These are phyloP conservation scores for Cladosporium sp. DNA, from an alignment of 2,329 filamentous ascomycete species.

Conservation along the genomic window DNA sequence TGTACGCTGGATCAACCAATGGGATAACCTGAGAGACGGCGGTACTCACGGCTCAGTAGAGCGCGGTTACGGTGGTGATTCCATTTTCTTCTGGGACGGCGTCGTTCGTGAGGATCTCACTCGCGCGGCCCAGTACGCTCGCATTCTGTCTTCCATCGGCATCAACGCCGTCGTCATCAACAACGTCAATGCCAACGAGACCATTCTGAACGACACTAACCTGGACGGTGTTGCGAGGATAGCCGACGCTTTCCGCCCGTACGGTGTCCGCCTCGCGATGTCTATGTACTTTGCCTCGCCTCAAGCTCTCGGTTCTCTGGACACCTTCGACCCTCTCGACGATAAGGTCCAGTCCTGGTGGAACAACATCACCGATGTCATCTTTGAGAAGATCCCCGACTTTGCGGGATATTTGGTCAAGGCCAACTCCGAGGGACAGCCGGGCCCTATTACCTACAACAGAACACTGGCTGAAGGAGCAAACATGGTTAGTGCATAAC, in stretches of 20 bases:
- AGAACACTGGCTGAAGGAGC: conserved; percentile 67
- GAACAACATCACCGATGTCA: conserved; percentile 57
- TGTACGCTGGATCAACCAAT: conserved; percentile 71
- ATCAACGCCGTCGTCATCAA: conserved; percentile 69
- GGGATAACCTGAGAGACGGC: conserved; percentile 63
- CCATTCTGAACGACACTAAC: conserved; percentile 57
- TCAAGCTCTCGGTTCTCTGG: conserved; percentile 54
- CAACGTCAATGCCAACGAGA: conserved; percentile 69
- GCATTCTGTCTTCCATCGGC: conserved; percentile 64
- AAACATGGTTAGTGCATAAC: conserved; percentile 8
- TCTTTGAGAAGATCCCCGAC: conserved; percentile 65
- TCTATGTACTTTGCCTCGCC: conserved; percentile 70
- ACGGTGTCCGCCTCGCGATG: conserved; percentile 64
- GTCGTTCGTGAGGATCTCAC: conserved; percentile 59
- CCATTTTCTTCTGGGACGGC: conserved; percentile 66
- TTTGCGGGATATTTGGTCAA: conserved; percentile 70
- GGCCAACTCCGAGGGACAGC: conserved; percentile 71
- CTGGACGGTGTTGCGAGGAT: conserved; percentile 62
- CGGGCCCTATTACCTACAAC: conserved; percentile 68
- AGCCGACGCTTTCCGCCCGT: conserved; percentile 66
- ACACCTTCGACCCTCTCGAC: conserved; percentile 67
- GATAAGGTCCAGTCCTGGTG: conserved; percentile 62
- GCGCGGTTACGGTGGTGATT: conserved; percentile 66
- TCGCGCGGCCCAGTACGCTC: conserved; percentile 62
- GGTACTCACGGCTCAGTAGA: conserved; percentile 59